Conservation (phyloP, 306 rosid genomes). For the Fagus sylvatica region DNA sequence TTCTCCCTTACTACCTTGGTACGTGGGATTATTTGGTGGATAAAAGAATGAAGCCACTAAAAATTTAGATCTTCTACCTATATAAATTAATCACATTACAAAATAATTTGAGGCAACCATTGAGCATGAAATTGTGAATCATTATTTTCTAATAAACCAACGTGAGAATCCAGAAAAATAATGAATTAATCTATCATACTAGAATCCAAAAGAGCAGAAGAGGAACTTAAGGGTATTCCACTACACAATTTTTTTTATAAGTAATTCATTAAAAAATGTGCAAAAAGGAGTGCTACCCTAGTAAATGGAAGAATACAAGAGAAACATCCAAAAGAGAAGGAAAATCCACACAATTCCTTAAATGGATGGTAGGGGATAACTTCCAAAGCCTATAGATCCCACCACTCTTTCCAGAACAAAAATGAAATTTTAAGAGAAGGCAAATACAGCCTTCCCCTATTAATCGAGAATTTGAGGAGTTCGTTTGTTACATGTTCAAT, state of each 20-base stretch:
- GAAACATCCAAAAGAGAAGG: not conserved
- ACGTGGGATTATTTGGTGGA: conserved; percentile 68
- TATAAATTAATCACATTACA: not conserved
- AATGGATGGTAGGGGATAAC: not conserved
- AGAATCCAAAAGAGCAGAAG: conserved; percentile 1
- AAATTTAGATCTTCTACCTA: not conserved
- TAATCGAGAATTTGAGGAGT: not conserved
- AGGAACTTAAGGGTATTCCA: not conserved
- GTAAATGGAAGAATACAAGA: not conserved
- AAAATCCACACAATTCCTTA: not conserved
- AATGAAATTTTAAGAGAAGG: not conserved
- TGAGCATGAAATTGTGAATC: conserved; percentile 1
- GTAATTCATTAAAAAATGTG: not conserved
- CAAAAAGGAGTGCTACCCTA: not conserved
- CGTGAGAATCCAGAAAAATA: not conserved
- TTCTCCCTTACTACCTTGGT: conserved; percentile 64
- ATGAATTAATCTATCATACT: not conserved
- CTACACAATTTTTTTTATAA: not conserved
- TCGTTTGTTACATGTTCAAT: conserved; percentile 5
- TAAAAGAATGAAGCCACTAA: conserved; percentile 66
- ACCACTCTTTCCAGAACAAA: not conserved
- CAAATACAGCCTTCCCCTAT: not conserved
- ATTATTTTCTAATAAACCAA: not conserved
- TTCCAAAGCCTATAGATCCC: not conserved
- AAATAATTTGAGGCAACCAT: conserved; percentile 10